A percentile compares a stretch with the other conserved stretches of the same genome.
Conservation (phyloP, 441 rosid species). For the Eruca vesicaria region DNA sequence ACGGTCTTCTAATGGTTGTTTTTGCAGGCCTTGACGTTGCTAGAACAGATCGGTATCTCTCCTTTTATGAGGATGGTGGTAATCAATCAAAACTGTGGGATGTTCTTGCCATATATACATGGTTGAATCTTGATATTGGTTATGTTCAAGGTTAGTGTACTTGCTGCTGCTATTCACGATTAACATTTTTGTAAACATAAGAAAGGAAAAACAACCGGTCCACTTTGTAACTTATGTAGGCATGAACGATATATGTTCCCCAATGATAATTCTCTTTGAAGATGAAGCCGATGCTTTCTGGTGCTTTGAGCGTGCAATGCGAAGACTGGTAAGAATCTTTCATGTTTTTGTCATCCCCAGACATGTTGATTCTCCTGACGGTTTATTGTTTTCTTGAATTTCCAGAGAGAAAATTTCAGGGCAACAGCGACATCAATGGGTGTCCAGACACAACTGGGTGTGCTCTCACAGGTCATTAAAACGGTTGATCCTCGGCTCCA, state of each 20-base stretch:
- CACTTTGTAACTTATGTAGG: conserved; percentile 48
- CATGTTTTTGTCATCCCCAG: too few species aligned
- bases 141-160: conserved; percentile 73
- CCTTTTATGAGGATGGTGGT: conserved; percentile 63
- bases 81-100: conserved; percentile 91
- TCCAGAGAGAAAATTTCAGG: conserved; percentile 92
- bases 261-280: conserved; percentile 81
- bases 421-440: conserved; percentile 70
- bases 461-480: conserved; percentile 79
- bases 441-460: conserved; percentile 81
- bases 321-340: conserved; percentile 70
- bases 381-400: conserved; percentile 19
- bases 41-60: conserved; percentile 83
- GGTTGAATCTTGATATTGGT: conserved; percentile 87
- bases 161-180: conserved; percentile 3
- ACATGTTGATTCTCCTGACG: background rate
- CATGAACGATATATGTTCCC: conserved; percentile 96
- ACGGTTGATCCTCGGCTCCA: conserved; percentile 92
- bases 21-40: conserved; percentile 87
- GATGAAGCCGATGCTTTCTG: conserved; percentile 95
- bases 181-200: background rate
- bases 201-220: background rate
- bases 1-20: background rate
- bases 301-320: conserved; percentile 97
- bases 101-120: conserved; percentile 75